phyloP scores from a whole-genome alignment of 2,329 filamentous ascomycete species.

The Fusarium redolens region DNA sequence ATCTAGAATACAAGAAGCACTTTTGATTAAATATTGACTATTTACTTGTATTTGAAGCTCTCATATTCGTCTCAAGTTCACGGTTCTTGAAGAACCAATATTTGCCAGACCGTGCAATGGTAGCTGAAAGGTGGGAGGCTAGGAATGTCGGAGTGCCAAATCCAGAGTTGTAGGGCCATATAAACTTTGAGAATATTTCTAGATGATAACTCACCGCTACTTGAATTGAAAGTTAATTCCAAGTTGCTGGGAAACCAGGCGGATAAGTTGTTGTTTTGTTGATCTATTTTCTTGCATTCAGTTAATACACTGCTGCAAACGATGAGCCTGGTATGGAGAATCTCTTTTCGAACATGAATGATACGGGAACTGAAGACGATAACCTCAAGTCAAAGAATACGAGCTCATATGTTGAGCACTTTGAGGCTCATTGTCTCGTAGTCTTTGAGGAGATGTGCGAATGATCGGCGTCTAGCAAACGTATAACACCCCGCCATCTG shows the following conservation, averaged over 20 bases:
- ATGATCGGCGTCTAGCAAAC: slow-evolving; percentile 18
- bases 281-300: slow-evolving; percentile 6
- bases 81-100: background rate
- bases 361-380: background rate
- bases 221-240: slow-evolving; percentile 29
- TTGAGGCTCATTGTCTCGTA: background rate
- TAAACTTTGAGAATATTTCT: slow-evolving; percentile 35
- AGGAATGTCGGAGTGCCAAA: slow-evolving; percentile 31
- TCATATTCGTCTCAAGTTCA: background rate
- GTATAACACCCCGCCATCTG: slow-evolving; percentile 17
- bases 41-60: background rate
- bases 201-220: slow-evolving; percentile 23
- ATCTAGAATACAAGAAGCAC: background rate
- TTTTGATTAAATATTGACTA: background rate
- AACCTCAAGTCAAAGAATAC: background rate
- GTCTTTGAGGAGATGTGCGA: background rate
- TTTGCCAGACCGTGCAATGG: background rate
- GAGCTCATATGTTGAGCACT: background rate
- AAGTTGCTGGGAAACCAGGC: slow-evolving; percentile 33
- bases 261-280: slow-evolving; percentile 25
- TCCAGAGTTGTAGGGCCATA: slow-evolving; percentile 9
- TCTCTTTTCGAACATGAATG: background rate
- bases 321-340: background rate
- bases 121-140: background rate
- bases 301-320: slow-evolving; percentile 4